Evolutionary conservation across 768 basidiomycete species (phyloP), one percentile per base, ranked within the genome.

Genomic region (Collybia nuda): DNA sequence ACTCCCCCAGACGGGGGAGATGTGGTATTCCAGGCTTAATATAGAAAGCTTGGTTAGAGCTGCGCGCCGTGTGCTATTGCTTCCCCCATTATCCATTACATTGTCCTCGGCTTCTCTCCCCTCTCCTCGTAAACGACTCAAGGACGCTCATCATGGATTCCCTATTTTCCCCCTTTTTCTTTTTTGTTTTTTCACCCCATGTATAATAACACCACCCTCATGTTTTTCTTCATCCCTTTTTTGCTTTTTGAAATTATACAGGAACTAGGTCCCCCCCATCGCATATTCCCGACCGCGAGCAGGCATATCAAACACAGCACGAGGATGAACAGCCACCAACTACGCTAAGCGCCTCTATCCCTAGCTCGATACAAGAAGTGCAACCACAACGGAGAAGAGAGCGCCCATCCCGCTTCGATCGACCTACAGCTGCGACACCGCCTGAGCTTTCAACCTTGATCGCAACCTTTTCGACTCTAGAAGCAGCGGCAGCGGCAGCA

Each of bases 231-330:
- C 54, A 56, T 58, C 57, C 55, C 65, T 62, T 62, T 46, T 22
- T 56, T 57, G 68, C 64, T 67, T 59, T 67, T 67, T 67, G 9
- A 67, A 62, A 57, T 66, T 60, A 64, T 72, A 67, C 71, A 82
- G 81, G 79, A 67, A 68, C 64, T 56, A 75, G 73, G 61, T 77
- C 78, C 28, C 69, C 76, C 23, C 69, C 69, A 43, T 60, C 67
- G 35, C 64, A 60, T 49, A 26, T 58, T 19, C 72, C 65, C 54
- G 72, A 71, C 50, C 59, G 54, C 19, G 54, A 57, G 48, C 47
- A 43, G 22, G 5, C 21, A 18, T 53, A 48, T 42, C 44, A 44
- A 40, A 19, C 41, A 18, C 50, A 32, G n/a, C 48, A 26, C 1
- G 50, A 54, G 24, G 36, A 22, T 21, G 54, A 53, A 15, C 52